These are phyloP conservation scores for Leccinum griseonigrum DNA, from an alignment of 1,284 basidiomycete species.

Conservation along the genomic window DNA sequence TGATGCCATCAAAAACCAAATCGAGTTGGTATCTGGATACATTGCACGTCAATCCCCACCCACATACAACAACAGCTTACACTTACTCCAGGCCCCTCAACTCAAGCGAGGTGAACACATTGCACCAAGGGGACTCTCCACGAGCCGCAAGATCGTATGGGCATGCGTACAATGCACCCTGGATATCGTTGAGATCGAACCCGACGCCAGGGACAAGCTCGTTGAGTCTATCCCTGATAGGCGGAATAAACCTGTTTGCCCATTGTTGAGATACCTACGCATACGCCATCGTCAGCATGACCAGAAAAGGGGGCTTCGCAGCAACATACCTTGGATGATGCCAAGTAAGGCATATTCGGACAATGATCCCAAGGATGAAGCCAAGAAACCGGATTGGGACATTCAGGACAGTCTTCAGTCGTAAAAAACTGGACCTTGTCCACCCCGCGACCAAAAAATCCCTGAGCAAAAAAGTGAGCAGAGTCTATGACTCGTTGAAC, in stretches of 20 bases:
- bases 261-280: slow-evolving; percentile 33
- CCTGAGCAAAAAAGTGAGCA: slow-evolving; percentile 16
- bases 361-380: slow-evolving; percentile 14
- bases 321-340: background rate
- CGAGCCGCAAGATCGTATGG: slow-evolving; percentile 44
- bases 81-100: slow-evolving; percentile 41
- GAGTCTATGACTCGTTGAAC: slow-evolving; percentile 33
- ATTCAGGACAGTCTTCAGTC: background rate
- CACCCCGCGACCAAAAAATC: slow-evolving; percentile 12
- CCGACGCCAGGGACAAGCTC: slow-evolving; percentile 33
- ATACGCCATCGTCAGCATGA: background rate
- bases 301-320: background rate
- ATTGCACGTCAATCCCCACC: background rate
- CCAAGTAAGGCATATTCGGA: background rate
- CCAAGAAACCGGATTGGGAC: slow-evolving; percentile 37
- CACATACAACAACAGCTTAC: background rate
- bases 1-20: slow-evolving; percentile 39
- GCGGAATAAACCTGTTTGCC: slow-evolving; percentile 40
- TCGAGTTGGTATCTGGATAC: slow-evolving; percentile 39
- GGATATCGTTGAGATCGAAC: slow-evolving; percentile 33
- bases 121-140: slow-evolving; percentile 41
- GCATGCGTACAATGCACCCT: slow-evolving; percentile 47
- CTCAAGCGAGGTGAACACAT: slow-evolving; percentile 38
- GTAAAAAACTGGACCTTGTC: slow-evolving; percentile 14
- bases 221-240: slow-evolving; percentile 40